Evolutionary conservation across 2,329 filamentous ascomycete species (phyloP).

Genomic region (Hysterium pulicare): DNA sequence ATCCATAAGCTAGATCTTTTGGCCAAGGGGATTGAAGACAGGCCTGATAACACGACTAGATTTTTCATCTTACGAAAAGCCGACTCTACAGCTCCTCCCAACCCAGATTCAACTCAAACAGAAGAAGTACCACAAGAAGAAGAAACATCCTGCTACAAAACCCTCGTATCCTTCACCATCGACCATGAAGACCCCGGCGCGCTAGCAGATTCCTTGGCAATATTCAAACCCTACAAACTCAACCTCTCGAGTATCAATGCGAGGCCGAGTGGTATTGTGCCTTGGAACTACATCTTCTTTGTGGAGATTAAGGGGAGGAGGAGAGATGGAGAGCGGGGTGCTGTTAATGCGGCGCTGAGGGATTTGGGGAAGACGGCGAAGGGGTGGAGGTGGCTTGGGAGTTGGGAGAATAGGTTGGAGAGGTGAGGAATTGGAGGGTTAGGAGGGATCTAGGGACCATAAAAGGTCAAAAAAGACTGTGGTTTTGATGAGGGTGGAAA

Average conservation of each 20-base stretch:
- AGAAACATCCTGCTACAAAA: slow-evolving; percentile 51
- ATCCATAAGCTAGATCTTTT: slow-evolving; percentile 67
- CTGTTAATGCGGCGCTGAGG: slow-evolving; percentile 59
- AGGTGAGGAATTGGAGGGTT: slow-evolving; percentile 1
- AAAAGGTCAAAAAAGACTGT: background rate
- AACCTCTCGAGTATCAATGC: slow-evolving; percentile 92
- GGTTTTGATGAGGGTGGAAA: too few relatives aligned
- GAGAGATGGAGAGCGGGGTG: slow-evolving; percentile 46
- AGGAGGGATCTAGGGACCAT: background rate
- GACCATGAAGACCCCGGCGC: slow-evolving; percentile 76
- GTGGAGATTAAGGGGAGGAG: slow-evolving; percentile 76
- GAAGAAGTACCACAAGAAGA: slow-evolving; percentile 2
- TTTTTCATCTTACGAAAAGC: slow-evolving; percentile 63
- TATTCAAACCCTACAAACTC: slow-evolving; percentile 69
- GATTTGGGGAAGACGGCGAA: slow-evolving; percentile 58
- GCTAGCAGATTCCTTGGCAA: slow-evolving; percentile 73
- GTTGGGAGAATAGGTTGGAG: slow-evolving; percentile 49
- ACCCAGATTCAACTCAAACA: background rate
- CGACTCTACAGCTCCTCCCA: too few relatives aligned
- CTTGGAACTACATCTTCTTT: slow-evolving; percentile 94
- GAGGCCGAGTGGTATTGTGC: slow-evolving; percentile 67
- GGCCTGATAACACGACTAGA: slow-evolving; percentile 71
- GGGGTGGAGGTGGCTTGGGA: slow-evolving; percentile 66
- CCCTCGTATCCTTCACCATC: slow-evolving; percentile 79
- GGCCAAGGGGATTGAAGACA: slow-evolving; percentile 67